phyloP scores from a whole-genome alignment of 106 monocot genomes.

The Gastrodia elata region DNA sequence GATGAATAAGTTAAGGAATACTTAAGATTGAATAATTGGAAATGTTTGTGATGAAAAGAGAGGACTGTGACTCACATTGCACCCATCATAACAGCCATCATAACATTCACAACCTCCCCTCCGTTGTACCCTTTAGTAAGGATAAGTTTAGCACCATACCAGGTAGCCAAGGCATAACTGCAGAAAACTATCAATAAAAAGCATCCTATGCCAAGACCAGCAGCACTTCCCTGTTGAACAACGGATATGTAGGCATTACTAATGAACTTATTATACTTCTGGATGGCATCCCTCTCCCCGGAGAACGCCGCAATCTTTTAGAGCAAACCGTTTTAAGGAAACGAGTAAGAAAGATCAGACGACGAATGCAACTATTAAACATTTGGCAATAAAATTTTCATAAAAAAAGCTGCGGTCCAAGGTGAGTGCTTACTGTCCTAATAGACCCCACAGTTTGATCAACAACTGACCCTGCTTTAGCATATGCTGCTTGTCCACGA shows the following conservation, averaged over 20 bases:
- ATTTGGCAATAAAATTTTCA: not conserved
- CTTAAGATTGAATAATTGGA: not conserved
- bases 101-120: conserved; percentile 48
- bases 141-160: conserved; percentile 65
- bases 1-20: not conserved
- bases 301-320: conserved; percentile 53
- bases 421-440: conserved; percentile 52
- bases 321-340: not conserved
- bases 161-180: conserved; percentile 52
- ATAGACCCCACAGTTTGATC: conserved; percentile 75
- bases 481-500: conserved; percentile 44
- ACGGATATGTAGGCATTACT: conserved; percentile 28
- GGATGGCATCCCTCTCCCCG: conserved; percentile 39
- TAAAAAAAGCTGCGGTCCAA: not conserved
- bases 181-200: conserved; percentile 33
- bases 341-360: not conserved
- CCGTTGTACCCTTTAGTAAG: conserved; percentile 58
- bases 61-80: conserved; percentile 32
- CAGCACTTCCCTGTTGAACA: conserved; percentile 32
- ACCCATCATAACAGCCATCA: conserved; percentile 47
- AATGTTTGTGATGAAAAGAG: not conserved
- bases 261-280: conserved; percentile 24
- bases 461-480: conserved; percentile 52
- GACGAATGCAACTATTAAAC: not conserved
- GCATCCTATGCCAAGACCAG: conserved; percentile 35